Conservation (phyloP, 2,329 filamentous ascomycete genomes). For the Zasmidium cellare region DNA sequence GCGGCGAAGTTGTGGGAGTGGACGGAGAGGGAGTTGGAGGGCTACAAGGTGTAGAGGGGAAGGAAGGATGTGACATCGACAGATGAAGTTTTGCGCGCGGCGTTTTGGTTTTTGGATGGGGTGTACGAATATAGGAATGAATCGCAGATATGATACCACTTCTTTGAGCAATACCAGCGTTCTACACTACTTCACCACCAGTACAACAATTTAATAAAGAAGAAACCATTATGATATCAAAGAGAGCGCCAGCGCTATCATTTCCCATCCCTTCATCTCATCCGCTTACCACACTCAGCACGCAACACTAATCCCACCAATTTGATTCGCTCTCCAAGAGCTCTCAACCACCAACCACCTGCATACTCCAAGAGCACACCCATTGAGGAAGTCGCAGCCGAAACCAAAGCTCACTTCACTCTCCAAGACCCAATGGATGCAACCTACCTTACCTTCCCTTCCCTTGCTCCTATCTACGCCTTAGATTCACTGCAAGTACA, state of each 20-base stretch:
- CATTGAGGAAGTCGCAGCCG: conserved; percentile 13
- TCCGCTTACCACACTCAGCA: not conserved
- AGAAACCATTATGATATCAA: no score
- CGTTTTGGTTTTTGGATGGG: no score
- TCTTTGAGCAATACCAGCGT: not conserved
- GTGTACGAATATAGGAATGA: no score
- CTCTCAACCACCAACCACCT: not conserved
- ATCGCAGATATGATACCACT: not conserved
- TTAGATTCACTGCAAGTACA: not conserved
- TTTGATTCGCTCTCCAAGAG: not conserved
- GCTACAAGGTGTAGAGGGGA: conserved; percentile 7
- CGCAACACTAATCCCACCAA: not conserved
- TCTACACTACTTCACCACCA: no score
- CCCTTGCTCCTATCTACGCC: not conserved
- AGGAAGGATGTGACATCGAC: no score
- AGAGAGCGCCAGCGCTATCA: no score
- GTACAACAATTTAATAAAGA: no score
- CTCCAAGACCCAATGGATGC: not conserved
- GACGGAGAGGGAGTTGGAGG: conserved; percentile 28
- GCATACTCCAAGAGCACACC: not conserved
- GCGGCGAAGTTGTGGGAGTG: conserved; percentile 38
- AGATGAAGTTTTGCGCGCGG: no score
- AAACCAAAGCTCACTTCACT: not conserved
- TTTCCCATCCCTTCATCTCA: not conserved
- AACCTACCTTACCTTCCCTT: not conserved